These are phyloP conservation scores for Candida sojae DNA, from an alignment of 1,139 yeast genomes.

Conservation along the genomic window DNA sequence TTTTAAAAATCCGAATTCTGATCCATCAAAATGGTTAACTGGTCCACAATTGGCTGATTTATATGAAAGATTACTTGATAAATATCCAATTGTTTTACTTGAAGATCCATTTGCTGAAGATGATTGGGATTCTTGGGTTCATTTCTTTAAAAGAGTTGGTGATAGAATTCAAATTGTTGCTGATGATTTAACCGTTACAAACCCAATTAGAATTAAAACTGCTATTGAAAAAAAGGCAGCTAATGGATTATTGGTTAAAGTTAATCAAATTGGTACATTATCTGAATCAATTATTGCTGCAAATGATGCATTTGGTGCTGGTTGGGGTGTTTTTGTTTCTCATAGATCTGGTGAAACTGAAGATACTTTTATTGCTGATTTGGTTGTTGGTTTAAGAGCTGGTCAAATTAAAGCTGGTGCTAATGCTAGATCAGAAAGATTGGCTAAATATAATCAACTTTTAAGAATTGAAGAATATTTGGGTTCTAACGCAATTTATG, in stretches of 20 bases:
- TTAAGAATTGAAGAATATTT: conserved; percentile 97
- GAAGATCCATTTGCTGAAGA: conserved; percentile 99
- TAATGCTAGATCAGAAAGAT: conserved; percentile 98
- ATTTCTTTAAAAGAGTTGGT: conserved; percentile 71
- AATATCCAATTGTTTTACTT: conserved; percentile 94
- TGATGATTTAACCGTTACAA: conserved; percentile 97
- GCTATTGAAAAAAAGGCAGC: conserved; percentile 96
- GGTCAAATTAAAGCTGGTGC: conserved; percentile 99
- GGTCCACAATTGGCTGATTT: conserved; percentile 83
- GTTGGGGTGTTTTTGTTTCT: conserved; percentile 98
- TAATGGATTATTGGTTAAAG: conserved; percentile 90
- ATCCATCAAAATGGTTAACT: conserved; percentile 82
- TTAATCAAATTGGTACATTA: conserved; percentile 91
- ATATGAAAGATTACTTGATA: conserved; percentile 73
- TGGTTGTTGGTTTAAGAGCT: conserved; percentile 92
- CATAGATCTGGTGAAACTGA: conserved; percentile 99
- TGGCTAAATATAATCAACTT: conserved; percentile 95
- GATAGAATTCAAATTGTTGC: conserved; percentile 84
- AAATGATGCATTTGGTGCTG: conserved; percentile 83
- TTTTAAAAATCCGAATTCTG: conserved; percentile 94
- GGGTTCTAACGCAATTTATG: conserved; percentile 92
- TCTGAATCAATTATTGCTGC: conserved; percentile 94
- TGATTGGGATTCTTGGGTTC: conserved; percentile 97
- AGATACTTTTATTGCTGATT: conserved; percentile 96
- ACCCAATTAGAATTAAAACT: conserved; percentile 88